These are phyloP conservation scores for Apiospora rasikravindrae DNA, from an alignment of 2,329 filamentous ascomycete genomes.

Conservation along the genomic window DNA sequence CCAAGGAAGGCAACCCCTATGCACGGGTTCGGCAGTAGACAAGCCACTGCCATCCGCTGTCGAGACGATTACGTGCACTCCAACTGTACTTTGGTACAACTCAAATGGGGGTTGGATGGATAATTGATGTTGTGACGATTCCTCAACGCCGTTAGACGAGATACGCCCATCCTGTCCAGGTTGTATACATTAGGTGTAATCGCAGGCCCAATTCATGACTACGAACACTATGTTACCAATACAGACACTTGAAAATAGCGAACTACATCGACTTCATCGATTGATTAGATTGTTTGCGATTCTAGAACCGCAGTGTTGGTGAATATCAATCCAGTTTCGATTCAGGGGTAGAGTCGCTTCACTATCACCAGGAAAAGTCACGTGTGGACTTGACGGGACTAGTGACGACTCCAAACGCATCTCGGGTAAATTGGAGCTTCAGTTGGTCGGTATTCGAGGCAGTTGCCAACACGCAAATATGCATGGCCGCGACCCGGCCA, in stretches of 20 bases:
- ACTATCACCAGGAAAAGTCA: not conserved
- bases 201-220: no score
- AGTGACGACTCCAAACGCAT: not conserved
- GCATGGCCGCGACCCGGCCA: not conserved
- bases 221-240: no score
- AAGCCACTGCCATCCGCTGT: not conserved
- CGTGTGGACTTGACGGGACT: not conserved
- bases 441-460: not conserved
- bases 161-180: no score
- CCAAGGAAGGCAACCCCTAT: not conserved
- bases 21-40: not conserved
- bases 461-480: not conserved
- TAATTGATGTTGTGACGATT: not conserved
- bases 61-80: no score
- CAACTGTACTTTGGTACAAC: no score
- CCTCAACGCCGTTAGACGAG: rapidly evolving
- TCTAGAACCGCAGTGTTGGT: no score
- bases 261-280: no score
- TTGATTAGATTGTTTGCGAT: not conserved
- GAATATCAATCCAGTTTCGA: no score
- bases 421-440: not conserved
- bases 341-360: not conserved
- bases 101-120: no score
- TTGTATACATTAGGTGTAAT: no score
- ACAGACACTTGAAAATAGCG: no score